These are phyloP conservation scores for Fusarium humuli DNA, from an alignment of 2,329 filamentous ascomycete genomes.

Conservation along the genomic window DNA sequence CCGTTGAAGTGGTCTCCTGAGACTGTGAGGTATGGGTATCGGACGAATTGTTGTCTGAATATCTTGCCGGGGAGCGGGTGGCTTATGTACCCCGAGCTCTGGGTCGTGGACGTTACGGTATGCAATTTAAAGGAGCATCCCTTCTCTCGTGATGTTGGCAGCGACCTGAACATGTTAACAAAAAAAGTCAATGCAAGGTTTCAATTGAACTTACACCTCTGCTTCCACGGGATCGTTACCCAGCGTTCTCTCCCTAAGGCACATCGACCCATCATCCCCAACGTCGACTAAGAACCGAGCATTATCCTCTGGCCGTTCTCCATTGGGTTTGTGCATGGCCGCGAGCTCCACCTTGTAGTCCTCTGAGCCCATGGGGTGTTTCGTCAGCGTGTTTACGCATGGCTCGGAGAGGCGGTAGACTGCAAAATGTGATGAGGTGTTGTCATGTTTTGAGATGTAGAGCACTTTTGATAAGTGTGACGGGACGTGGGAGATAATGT, in stretches of 20 bases:
- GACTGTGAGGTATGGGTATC: background rate
- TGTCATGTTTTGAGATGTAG: conserved; percentile 4
- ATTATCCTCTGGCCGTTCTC: background rate
- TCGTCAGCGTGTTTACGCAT: background rate
- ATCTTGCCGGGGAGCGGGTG: conserved; percentile 1
- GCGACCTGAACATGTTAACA: background rate
- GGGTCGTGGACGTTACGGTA: accelerated
- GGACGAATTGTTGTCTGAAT: background rate
- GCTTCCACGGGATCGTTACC: conserved; percentile 1
- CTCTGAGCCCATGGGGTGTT: background rate
- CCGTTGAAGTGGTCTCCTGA: accelerated
- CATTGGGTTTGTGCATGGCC: conserved; percentile 10
- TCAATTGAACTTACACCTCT: conserved; percentile 4
- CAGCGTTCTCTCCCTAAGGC: conserved; percentile 2
- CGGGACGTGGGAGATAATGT: conserved; percentile 5
- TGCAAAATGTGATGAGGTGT: background rate
- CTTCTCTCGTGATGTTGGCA: background rate
- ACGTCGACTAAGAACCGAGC: conserved; percentile 14
- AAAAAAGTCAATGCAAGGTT: too few species aligned
- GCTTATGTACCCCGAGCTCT: background rate
- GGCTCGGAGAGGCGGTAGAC: conserved; percentile 5
- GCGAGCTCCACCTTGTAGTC: conserved; percentile 13
- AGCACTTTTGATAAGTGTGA: background rate
- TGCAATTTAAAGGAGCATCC: background rate
- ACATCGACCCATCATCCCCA: accelerated